Evolutionary conservation across 345 rosid genomes (phyloP).

Genomic region (Lepidium africanum): DNA sequence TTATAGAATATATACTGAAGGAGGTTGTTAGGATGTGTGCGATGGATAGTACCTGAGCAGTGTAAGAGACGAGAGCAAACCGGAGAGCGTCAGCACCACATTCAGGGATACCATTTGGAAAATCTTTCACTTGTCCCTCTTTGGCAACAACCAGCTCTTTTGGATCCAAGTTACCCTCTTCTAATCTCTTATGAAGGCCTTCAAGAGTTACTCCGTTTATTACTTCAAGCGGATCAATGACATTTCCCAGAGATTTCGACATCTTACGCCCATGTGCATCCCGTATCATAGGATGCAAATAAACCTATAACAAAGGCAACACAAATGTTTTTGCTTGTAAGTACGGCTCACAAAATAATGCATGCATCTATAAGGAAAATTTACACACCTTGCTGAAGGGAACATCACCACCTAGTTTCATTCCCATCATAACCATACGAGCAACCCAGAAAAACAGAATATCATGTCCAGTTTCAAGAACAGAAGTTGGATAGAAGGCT

Average conservation of each 20-base stretch:
- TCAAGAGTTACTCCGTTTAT: constrained; percentile 76
- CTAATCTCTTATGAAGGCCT: constrained; percentile 76
- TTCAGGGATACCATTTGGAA: constrained; percentile 88
- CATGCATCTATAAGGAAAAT: not conserved
- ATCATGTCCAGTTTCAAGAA: constrained; percentile 96
- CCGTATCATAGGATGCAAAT: constrained; percentile 93
- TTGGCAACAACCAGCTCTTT: constrained; percentile 66
- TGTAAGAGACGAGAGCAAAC: constrained; percentile 89
- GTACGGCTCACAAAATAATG: not conserved
- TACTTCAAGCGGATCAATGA: constrained; percentile 89
- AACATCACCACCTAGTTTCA: constrained; percentile 75
- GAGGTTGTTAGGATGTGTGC: not conserved
- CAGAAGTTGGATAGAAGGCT: constrained; percentile 85
- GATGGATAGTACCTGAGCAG: constrained; percentile 68
- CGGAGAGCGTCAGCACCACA: constrained; percentile 99
- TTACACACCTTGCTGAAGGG: constrained; percentile 73
- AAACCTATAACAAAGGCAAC: constrained; percentile 46
- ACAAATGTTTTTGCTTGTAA: not conserved
- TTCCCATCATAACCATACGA: constrained; percentile 94
- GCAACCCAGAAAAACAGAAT: constrained; percentile 98
- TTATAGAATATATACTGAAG: not conserved
- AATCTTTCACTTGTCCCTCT: constrained; percentile 70
- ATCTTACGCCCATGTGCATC: constrained; percentile 98
- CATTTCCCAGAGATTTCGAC: constrained; percentile 95
- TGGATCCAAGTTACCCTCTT: constrained; percentile 77